phyloP scores from a whole-genome alignment of 345 rosid genomes.

The Theobroma cacao region DNA sequence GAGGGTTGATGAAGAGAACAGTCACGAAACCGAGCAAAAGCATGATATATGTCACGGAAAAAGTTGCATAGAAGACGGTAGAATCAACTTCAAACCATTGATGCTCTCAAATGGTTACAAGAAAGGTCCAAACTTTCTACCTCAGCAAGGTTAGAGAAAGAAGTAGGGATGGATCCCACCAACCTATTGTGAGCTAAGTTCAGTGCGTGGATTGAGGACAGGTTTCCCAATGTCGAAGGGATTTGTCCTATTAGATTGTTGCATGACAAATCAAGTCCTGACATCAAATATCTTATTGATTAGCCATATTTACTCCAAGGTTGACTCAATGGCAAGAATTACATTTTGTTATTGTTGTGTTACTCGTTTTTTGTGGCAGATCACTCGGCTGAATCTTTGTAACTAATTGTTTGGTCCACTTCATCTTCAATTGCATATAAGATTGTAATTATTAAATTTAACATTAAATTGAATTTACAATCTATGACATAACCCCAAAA shows the following conservation, averaged over 20 bases:
- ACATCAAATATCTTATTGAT: too few species aligned
- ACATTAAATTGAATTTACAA: too few species aligned
- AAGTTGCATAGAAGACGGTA: background rate
- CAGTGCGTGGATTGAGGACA: background rate
- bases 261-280: constrained; percentile 25
- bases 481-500: too few species aligned
- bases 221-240: constrained; percentile 13
- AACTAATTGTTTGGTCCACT: too few species aligned
- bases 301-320: too few species aligned
- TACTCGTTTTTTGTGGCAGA: too few species aligned
- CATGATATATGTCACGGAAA: background rate
- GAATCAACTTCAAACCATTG: background rate
- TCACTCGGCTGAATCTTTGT: too few species aligned
- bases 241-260: constrained; percentile 21
- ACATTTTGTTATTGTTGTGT: too few species aligned
- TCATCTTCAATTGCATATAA: too few species aligned
- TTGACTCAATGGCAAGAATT: too few species aligned
- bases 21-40: background rate
- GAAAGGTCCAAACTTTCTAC: constrained; percentile 34
- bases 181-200: constrained; percentile 22
- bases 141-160: constrained; percentile 7
- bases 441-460: too few species aligned
- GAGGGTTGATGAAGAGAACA: background rate
- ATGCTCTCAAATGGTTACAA: constrained; percentile 14
- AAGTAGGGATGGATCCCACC: constrained; percentile 14